Evolutionary conservation across 805 yeast genomes (phyloP).

Genomic region (Yamadazyma endophytica): DNA sequence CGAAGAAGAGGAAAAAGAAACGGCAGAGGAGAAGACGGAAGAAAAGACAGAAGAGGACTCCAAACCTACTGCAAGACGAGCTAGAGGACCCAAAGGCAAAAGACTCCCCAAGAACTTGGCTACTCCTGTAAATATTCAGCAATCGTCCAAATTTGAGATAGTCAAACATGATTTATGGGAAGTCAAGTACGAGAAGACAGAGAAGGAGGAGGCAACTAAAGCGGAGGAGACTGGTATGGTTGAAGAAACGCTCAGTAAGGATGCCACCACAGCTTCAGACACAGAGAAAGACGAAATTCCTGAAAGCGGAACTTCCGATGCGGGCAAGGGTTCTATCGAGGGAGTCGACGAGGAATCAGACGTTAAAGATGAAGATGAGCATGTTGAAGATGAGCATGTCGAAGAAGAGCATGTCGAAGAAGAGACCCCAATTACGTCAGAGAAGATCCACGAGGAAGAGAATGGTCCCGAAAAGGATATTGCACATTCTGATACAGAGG

Average conservation of each 20-base stretch:
- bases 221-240: not conserved
- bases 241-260: not conserved
- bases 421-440: too few relatives aligned
- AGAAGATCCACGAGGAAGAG: too few relatives aligned
- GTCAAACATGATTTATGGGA: conserved; percentile 36
- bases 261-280: not conserved
- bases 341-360: not conserved
- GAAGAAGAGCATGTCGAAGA: too few relatives aligned
- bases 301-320: too few relatives aligned
- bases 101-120: conserved; percentile 58
- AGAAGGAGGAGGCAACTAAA: not conserved
- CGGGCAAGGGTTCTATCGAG: too few relatives aligned
- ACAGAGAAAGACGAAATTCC: not conserved
- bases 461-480: too few relatives aligned
- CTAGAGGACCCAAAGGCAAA: conserved; percentile 72
- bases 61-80: conserved; percentile 37
- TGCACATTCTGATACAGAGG: too few relatives aligned
- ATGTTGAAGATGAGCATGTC: too few relatives aligned
- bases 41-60: conserved; percentile 14
- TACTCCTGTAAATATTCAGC: conserved; percentile 32
- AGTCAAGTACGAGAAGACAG: conserved; percentile 4
- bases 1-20: conserved; percentile 11
- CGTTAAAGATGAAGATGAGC: too few relatives aligned
- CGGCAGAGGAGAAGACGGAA: conserved; percentile 8
- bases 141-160: conserved; percentile 29